These are phyloP conservation scores for Epichloe hybrida DNA, from an alignment of 2,329 filamentous ascomycete species.

Conservation along the genomic window DNA sequence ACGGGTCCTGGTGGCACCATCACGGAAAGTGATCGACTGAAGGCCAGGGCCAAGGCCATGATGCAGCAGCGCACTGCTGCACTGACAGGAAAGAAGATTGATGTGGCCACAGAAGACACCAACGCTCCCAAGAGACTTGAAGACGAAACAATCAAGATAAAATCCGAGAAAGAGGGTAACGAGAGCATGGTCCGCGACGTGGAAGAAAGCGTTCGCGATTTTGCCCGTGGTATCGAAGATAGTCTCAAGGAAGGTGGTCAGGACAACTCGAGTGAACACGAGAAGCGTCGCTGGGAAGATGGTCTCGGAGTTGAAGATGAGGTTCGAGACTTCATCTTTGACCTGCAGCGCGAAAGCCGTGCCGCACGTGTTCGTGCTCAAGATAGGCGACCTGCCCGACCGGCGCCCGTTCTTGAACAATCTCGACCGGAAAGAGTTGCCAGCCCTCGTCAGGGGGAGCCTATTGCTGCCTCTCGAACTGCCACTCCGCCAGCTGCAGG, in stretches of 20 bases:
- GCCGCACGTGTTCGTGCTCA: constrained; percentile 53
- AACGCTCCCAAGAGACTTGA: constrained; percentile 77
- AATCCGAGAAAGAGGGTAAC: constrained; percentile 81
- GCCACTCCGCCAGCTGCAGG: constrained; percentile 32
- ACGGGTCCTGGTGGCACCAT: constrained; percentile 83
- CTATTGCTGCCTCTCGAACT: constrained; percentile 39
- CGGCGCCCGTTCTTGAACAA: constrained; percentile 27
- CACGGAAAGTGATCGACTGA: constrained; percentile 87
- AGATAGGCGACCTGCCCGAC: constrained; percentile 37
- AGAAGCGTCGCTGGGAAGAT: constrained; percentile 90
- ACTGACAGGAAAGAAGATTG: constrained; percentile 70
- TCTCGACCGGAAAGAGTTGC: constrained; percentile 24
- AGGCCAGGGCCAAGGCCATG: constrained; percentile 90
- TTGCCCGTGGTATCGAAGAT: constrained; percentile 72
- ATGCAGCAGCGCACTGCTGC: constrained; percentile 97
- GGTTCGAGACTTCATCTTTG: constrained; percentile 95
- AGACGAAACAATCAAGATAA: constrained; percentile 69
- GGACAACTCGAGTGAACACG: constrained; percentile 70
- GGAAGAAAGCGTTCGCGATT: constrained; percentile 87
- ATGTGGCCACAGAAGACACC: constrained; percentile 53
- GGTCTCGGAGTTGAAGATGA: constrained; percentile 92
- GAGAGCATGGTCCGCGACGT: constrained; percentile 95
- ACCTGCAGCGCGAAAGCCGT: constrained; percentile 76
- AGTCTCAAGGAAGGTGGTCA: constrained; percentile 70
- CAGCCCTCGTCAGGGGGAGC: constrained; percentile 38